These are phyloP conservation scores for Torrubiella hemipterigena DNA, from an alignment of 2,329 filamentous ascomycete genomes.

Conservation along the genomic window DNA sequence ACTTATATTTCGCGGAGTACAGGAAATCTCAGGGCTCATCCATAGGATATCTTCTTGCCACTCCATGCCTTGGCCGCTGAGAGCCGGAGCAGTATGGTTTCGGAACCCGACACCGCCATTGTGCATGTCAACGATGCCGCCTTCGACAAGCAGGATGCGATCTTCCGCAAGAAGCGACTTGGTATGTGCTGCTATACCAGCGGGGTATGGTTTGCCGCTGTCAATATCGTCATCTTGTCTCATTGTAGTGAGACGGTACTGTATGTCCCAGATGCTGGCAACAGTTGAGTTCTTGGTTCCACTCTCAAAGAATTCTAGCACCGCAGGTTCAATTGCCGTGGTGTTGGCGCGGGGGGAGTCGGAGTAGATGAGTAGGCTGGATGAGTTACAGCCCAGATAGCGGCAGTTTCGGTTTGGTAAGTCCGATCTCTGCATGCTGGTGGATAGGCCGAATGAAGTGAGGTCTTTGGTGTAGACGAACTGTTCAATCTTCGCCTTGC, in stretches of 20 bases:
- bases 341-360: too few relatives aligned
- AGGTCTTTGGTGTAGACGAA: background rate
- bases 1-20: too few relatives aligned
- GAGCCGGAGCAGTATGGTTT: background rate
- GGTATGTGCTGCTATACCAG: background rate
- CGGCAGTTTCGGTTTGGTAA: background rate
- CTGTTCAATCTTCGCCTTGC: background rate
- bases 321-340: background rate
- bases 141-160: background rate
- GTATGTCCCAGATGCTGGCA: background rate
- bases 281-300: too few relatives aligned
- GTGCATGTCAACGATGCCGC: background rate
- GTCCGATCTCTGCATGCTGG: background rate
- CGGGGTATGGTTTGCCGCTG: too few relatives aligned
- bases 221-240: background rate
- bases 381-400: background rate
- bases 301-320: too few relatives aligned
- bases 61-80: background rate
- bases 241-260: background rate
- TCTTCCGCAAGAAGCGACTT: background rate
- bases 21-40: background rate
- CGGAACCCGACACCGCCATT: background rate
- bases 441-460: background rate
- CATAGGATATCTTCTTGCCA: background rate
- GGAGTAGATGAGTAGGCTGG: background rate